Conservation (phyloP, 108 stramenopile genomes). For the Aurantiochytrium sp. region DNA sequence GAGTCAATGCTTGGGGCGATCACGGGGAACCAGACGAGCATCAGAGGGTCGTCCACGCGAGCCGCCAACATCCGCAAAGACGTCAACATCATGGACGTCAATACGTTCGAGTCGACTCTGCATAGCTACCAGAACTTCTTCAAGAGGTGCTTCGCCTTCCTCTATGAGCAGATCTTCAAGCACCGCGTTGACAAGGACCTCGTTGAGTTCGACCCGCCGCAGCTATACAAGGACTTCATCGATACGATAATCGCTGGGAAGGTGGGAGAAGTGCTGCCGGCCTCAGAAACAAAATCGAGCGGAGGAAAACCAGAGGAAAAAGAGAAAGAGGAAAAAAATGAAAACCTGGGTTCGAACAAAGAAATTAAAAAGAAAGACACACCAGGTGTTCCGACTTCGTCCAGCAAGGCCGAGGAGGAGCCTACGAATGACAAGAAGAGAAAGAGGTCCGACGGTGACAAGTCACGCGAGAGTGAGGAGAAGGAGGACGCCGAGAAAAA, state of each 20-base stretch:
- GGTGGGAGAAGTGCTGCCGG: background rate
- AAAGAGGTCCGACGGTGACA: slow-evolving; percentile 33
- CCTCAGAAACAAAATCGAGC: no score
- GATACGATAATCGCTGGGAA: background rate
- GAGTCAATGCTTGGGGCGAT: background rate
- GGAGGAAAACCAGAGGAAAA: no score
- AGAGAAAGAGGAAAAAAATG: background rate
- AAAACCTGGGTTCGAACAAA: background rate
- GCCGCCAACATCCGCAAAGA: background rate
- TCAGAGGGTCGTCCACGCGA: background rate
- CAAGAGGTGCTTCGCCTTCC: background rate
- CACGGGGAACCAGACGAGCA: background rate
- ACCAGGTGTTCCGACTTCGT: no score
- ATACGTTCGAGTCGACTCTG: background rate
- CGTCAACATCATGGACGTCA: background rate
- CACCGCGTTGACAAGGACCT: background rate
- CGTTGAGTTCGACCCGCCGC: background rate
- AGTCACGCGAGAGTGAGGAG: background rate
- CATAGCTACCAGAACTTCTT: background rate
- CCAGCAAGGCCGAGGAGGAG: no score
- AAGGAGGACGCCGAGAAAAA: background rate
- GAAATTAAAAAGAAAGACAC: background rate
- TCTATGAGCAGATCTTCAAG: background rate
- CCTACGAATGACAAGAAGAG: background rate
- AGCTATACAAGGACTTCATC: background rate